These are phyloP conservation scores for Amniculicola lignicola DNA, from an alignment of 495 filamentous ascomycete species.

Conservation along the genomic window DNA sequence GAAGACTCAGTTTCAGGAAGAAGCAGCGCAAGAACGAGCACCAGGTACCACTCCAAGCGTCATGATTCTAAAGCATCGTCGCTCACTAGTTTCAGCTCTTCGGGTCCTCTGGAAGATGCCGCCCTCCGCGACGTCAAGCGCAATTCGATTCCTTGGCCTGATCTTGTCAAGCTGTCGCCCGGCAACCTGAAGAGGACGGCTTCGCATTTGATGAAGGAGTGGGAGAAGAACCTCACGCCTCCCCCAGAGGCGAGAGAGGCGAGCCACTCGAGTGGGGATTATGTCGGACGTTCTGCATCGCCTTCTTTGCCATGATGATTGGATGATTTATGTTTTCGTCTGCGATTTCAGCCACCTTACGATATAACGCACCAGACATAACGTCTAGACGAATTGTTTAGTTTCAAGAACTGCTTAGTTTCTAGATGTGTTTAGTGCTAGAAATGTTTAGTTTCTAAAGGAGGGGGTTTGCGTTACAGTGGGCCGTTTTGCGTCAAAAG, in stretches of 20 bases:
- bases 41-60: constrained; percentile 27
- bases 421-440: too few species aligned
- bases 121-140: constrained; percentile 39
- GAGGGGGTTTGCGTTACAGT: neutral
- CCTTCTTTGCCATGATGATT: constrained; percentile 12
- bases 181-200: constrained; percentile 67
- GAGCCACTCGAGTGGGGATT: constrained; percentile 26
- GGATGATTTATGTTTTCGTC: constrained; percentile 1
- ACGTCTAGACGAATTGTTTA: constrained; percentile 15
- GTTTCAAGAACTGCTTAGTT: too few species aligned
- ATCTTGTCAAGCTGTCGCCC: constrained; percentile 61
- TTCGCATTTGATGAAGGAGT: constrained; percentile 71
- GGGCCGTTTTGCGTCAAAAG: too few species aligned
- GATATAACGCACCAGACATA: neutral
- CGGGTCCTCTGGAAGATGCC: constrained; percentile 11
- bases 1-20: constrained; percentile 30
- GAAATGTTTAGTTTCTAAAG: constrained; percentile 17
- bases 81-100: constrained; percentile 27
- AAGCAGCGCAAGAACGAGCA: constrained; percentile 34
- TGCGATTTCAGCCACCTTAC: too few species aligned
- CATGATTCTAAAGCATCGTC: constrained; percentile 23
- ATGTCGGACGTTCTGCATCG: constrained; percentile 26
- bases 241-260: constrained; percentile 22
- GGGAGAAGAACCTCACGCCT: constrained; percentile 56
- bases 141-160: constrained; percentile 67